Base-by-base conservation (phyloP, 208 protist genomes). In the Phytomonas francai region DNA sequence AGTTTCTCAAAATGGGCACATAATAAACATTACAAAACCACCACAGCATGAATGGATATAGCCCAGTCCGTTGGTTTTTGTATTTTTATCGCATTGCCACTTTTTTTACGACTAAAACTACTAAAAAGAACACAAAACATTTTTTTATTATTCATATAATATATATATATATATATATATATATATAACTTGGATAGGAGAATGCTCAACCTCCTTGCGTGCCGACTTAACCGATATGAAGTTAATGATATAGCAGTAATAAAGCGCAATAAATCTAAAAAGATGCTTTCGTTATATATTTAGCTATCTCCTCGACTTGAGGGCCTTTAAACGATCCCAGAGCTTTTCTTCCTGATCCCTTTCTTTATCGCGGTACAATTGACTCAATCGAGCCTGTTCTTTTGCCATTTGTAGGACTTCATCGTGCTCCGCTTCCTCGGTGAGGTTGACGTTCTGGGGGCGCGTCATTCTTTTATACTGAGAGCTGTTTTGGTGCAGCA, bases 331-430 rank as follows among this genome's bases (percentile, higher is more conserved):
- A 29, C 83, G 79, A 29, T 68, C 72, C 54, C 66, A 72, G 36
- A 92, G 74, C 39, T 84, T 66, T n/a, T 59, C 62, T 63, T 89
- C 77, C 58, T 89, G 81, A 29, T 74, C 59, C 25, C 78, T 76
- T n/a, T 76, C 76, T 25, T 68, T 57, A 29, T 88, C 75, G 25
- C 79, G 71, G 56, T 84, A 79, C 51, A 81, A 76, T 42, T 79
- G 59, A 42, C 87, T 77, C 64, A 87, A 49, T 64, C 83, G 31
- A n/a, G 76, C 76, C 58, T 79, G 72, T 12, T 92, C 86, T 36
- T 73, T 71, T 36, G 77, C 77, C 29, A 75, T 73, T 60, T 39
- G 34, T 39, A 39, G 9, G 34, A 39, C 34, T 39, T 39, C 6
- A 39, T 69, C 65, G 54, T 85, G 81, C 70, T 88, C 73, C 9